Base-by-base conservation (phyloP, 495 filamentous ascomycete genomes). In the Neurospora terricola region DNA sequence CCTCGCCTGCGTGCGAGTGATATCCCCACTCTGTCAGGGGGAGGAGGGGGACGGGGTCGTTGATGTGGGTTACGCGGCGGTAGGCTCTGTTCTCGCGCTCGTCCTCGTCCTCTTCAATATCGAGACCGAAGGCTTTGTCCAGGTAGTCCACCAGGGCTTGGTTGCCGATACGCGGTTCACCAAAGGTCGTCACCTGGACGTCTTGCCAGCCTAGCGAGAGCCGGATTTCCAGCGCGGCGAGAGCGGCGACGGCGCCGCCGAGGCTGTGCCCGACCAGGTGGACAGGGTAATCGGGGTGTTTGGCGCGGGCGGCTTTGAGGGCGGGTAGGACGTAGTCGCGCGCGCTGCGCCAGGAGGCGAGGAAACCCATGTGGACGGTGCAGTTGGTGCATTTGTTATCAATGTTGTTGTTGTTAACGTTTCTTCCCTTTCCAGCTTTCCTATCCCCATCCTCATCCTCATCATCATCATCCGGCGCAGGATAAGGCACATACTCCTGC, bases 331-430 rank as follows among this genome's bases (percentile, higher is more conserved):
- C 86, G 14, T 83, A 80, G 14, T 84, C 78, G 69, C 92, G 88
- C 1, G 94, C 91, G 75, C 89, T 88, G 39, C 85, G 80, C 95
- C 95, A 99, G 8, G 93, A 93, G 30, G 85, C 83, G 79, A 94
- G 87, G 82, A 99, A 99, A 18, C 96, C 96, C 36, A 89, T 89
- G 79, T 99, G 96, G 16, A 98, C 96, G 18, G 91, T 96, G 81
- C 96, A 99, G 77, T 95, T 91, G 1, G 81, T 79, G 79, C 96
- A 99, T 73, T 83, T 82, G 38, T 80, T 79, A n/a, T n/a, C n/a
- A n/a, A n/a, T n/a, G 40, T 76, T 72, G 66, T n/a, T 16, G 7
- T 36, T 9, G 1, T 14, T 16, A 8, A 16, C 1, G 21, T 6
- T 30, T 8, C 54, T 76, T 75, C 34, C 75, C 72, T 30, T 70